phyloP scores from a whole-genome alignment of 208 protist species.

The Leishmania gerbilli region DNA sequence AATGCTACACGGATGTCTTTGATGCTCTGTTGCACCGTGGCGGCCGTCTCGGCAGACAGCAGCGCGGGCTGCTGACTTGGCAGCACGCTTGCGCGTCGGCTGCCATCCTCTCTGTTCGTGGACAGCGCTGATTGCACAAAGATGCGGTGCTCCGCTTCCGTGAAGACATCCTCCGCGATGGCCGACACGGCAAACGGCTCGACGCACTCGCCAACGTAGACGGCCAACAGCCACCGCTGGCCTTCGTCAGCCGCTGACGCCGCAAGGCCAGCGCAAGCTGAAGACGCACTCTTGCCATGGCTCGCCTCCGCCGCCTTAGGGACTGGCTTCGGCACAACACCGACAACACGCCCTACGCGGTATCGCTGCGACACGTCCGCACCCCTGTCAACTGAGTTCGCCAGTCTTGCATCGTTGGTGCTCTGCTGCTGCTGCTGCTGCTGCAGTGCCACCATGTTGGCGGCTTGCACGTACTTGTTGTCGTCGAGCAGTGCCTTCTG shows the following conservation, averaged over 20 bases:
- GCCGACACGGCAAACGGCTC: slow-evolving; percentile 50
- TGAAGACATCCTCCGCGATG: slow-evolving; percentile 58
- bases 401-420: not conserved
- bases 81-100: slow-evolving; percentile 19
- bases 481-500: slow-evolving; percentile 44
- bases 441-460: slow-evolving; percentile 8
- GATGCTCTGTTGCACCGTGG: slow-evolving; percentile 45
- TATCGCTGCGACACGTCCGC: slow-evolving; percentile 25
- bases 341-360: slow-evolving; percentile 68
- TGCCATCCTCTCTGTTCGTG: slow-evolving; percentile 23
- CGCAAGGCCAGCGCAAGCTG: not conserved
- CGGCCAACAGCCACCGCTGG: slow-evolving; percentile 56
- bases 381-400: not conserved
- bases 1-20: slow-evolving; percentile 46
- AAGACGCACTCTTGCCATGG: not conserved
- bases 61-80: slow-evolving; percentile 31
- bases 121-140: slow-evolving; percentile 64
- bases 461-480: slow-evolving; percentile 54
- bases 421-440: slow-evolving; percentile 2
- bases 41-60: slow-evolving; percentile 41
- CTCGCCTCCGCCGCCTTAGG: not conserved
- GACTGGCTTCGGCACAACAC: slow-evolving; percentile 48
- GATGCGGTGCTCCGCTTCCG: slow-evolving; percentile 55
- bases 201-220: slow-evolving; percentile 72
- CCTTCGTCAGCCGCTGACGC: slow-evolving; percentile 20